Evolutionary conservation across 495 filamentous ascomycete genomes (phyloP), one percentile per base, ranked within the genome.

Genomic region (Neurospora sp.): DNA sequence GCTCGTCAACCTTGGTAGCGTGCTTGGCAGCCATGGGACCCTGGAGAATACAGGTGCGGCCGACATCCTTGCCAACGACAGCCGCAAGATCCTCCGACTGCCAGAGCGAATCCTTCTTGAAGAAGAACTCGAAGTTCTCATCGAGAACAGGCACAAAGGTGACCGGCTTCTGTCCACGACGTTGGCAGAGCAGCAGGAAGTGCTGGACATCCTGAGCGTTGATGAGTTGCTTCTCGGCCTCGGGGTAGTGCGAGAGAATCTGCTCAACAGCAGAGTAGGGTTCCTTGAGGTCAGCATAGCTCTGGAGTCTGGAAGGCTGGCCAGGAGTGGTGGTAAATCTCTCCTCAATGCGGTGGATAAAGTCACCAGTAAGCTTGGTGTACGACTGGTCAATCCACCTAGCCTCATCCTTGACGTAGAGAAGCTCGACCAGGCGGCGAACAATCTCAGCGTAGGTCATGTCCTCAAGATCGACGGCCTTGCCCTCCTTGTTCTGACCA

Each of bases 51-150:
- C 94, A 97, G 8, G 93, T 95, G 72, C 96, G 88, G 53, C 93
- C 94, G 71, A 98, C 96, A 82, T 99, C 96, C 82, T 98, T 94
- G 75, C 86, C 94, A 69, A 98, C 93, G 76, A 99, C 96, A 42
- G 96, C 96, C 74, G 93, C 95, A 14, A 99, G 88, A 79, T 98
- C 94, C 82, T 99, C 96, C 0, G 94, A 97, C 82, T 99, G 96
- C 96, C 96, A 99, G 38, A 99, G 89, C n/a, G 95, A 98, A 82
- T 99, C 96, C 83, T 99, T 99, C 90, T 99, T 99, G 90, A 99
- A 98, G 85, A 91, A 99, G 81, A 94, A 96, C 81, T 98, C 96
- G 69, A 99, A 98, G 75, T 92, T 95, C 71, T 97, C 95, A 80
- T 99, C 96, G 39, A 99, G 86, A 5, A 90, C 86, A 14, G 96